These are phyloP conservation scores for Sporothrix globosa DNA, from an alignment of 2,329 filamentous ascomycete species.

Conservation along the genomic window DNA sequence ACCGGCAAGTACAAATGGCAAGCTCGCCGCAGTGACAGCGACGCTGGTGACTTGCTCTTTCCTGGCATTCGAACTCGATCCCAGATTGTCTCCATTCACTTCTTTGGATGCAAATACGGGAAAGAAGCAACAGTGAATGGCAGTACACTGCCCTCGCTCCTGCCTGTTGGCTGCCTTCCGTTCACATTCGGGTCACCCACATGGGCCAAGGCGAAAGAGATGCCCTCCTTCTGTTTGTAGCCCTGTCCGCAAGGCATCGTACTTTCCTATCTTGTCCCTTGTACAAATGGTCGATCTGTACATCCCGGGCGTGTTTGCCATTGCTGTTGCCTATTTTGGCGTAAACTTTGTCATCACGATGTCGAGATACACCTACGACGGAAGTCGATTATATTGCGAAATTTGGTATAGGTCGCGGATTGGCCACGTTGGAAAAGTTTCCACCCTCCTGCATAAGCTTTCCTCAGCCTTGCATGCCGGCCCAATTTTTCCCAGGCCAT, in stretches of 20 bases:
- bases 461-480: slow-evolving; percentile 11
- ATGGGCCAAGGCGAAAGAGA: neutral
- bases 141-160: neutral
- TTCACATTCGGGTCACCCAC: neutral
- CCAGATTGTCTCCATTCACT: neutral
- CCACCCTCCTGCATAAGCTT: slow-evolving; percentile 24
- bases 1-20: too few relatives aligned
- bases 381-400: neutral
- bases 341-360: neutral
- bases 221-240: neutral
- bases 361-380: neutral
- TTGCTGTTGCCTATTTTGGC: neutral
- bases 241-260: neutral
- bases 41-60: neutral
- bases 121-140: neutral
- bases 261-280: slow-evolving; percentile 2
- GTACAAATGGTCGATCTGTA: neutral
- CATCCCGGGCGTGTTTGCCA: neutral
- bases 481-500: neutral
- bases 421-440: neutral
- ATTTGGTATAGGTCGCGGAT: neutral
- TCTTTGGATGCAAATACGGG: neutral
- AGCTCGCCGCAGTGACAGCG: too few relatives aligned
- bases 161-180: neutral
- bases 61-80: neutral